A percentile compares a stretch with the other conserved stretches of the same genome.
Conservation (phyloP, 2,329 filamentous ascomycete species). For the Sporothrix curviconia region DNA sequence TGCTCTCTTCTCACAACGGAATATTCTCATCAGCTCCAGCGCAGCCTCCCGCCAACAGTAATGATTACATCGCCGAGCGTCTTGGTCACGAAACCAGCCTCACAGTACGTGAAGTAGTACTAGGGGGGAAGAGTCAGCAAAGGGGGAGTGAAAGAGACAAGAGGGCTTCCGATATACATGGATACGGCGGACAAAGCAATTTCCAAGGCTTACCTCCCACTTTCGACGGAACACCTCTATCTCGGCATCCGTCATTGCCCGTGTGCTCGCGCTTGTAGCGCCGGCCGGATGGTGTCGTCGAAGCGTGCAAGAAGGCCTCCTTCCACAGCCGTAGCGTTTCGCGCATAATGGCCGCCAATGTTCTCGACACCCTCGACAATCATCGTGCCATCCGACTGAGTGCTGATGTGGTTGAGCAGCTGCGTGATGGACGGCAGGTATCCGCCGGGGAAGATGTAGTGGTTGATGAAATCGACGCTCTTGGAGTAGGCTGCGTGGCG, state of each 20-base stretch:
- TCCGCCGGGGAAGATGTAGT: constrained; percentile 74
- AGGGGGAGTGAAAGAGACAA: background rate
- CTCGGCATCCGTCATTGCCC: constrained; percentile 52
- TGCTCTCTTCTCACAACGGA: constrained; percentile 38
- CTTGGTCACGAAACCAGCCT: constrained; percentile 66
- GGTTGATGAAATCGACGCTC: constrained; percentile 66
- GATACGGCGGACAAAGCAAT: background rate
- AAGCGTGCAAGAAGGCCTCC: constrained; percentile 61
- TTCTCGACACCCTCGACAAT: constrained; percentile 64
- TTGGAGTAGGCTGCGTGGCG: constrained; percentile 60
- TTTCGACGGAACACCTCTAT: constrained; percentile 63
- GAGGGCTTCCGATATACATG: background rate
- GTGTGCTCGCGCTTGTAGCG: constrained; percentile 51
- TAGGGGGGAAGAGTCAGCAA: constrained; percentile 23
- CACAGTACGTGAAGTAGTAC: constrained; percentile 72
- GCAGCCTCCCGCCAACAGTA: constrained; percentile 61
- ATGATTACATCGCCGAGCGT: constrained; percentile 68
- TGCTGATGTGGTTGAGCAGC: constrained; percentile 52
- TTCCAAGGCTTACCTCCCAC: constrained; percentile 52
- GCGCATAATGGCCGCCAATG: constrained; percentile 67
- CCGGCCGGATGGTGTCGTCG: constrained; percentile 51
- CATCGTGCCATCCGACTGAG: constrained; percentile 53
- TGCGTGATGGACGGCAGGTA: constrained; percentile 56
- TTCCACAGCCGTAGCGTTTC: constrained; percentile 62
- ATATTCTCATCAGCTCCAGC: constrained; percentile 62